Evolutionary conservation across 345 rosid species (phyloP).

Genomic region (Combretum micranthum): DNA sequence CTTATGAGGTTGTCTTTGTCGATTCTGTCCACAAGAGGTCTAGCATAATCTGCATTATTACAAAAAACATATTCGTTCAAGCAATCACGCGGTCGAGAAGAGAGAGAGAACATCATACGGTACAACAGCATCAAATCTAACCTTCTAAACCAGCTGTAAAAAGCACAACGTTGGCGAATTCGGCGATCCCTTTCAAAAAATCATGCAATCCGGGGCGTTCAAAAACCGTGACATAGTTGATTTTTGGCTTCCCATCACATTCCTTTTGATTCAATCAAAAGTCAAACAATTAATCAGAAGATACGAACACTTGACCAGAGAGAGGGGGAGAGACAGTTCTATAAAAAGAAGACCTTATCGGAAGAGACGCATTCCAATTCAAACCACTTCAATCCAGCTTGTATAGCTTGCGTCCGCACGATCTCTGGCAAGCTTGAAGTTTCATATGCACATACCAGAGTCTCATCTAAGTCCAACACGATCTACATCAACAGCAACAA

Average conservation of each 20-base stretch:
- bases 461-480: constrained; percentile 68
- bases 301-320: background rate
- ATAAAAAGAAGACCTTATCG: constrained; percentile 31
- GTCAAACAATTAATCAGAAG: background rate
- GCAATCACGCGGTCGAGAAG: background rate
- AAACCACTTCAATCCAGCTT: constrained; percentile 59
- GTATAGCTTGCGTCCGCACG: constrained; percentile 37
- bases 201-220: constrained; percentile 56
- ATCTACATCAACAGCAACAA: constrained; percentile 24
- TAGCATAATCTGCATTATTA: constrained; percentile 39
- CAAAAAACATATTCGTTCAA: background rate
- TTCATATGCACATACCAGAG: constrained; percentile 57
- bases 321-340: background rate
- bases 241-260: constrained; percentile 31
- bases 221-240: constrained; percentile 43
- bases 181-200: constrained; percentile 34
- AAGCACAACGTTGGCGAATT: constrained; percentile 48
- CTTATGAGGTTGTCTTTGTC: constrained; percentile 35
- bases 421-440: constrained; percentile 39
- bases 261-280: constrained; percentile 26
- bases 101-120: background rate
- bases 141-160: constrained; percentile 64
- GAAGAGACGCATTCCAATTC: constrained; percentile 48
- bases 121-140: constrained; percentile 5
- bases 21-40: constrained; percentile 53